Evolutionary conservation across 148 eudicot species (phyloP).

Genomic region (Simmondsia chinensis): DNA sequence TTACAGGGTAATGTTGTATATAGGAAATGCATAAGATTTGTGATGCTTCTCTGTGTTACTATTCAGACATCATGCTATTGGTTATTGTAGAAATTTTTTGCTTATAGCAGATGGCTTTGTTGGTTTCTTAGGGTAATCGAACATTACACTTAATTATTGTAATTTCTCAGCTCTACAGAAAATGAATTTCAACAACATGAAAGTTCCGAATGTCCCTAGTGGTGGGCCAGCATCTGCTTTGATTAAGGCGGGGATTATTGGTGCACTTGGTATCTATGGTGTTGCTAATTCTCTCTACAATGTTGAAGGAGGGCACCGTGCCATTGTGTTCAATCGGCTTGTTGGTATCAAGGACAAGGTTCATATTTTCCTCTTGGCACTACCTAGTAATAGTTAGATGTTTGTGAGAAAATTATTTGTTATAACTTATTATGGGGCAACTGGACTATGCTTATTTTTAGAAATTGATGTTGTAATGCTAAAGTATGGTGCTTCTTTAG

Average conservation of each 20-base stretch:
- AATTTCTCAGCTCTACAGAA: slow-evolving; percentile 14
- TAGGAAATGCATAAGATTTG: too few species aligned
- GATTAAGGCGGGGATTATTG: slow-evolving; percentile 30
- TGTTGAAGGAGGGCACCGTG: slow-evolving; percentile 61
- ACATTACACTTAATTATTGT: too few species aligned
- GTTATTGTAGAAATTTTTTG: too few species aligned
- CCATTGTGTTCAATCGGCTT: slow-evolving; percentile 57
- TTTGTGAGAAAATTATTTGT: background rate
- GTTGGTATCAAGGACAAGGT: slow-evolving; percentile 65
- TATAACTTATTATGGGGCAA: background rate
- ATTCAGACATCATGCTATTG: too few species aligned
- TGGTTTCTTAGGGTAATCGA: too few species aligned
- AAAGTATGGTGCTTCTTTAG: too few species aligned
- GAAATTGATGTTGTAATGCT: too few species aligned
- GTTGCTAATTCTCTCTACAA: slow-evolving; percentile 48
- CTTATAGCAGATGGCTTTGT: too few species aligned
- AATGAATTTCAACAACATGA: slow-evolving; percentile 81
- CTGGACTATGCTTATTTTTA: background rate
- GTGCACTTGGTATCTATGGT: slow-evolving; percentile 36
- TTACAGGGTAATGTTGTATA: too few species aligned
- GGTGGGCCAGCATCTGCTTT: slow-evolving; percentile 47
- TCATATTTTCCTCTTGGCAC: background rate
- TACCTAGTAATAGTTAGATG: background rate
- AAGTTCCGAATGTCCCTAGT: slow-evolving; percentile 76
- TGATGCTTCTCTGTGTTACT: too few species aligned